phyloP scores from a whole-genome alignment of 2,329 filamentous ascomycete genomes.

The Pseudogymnoascus sp. region DNA sequence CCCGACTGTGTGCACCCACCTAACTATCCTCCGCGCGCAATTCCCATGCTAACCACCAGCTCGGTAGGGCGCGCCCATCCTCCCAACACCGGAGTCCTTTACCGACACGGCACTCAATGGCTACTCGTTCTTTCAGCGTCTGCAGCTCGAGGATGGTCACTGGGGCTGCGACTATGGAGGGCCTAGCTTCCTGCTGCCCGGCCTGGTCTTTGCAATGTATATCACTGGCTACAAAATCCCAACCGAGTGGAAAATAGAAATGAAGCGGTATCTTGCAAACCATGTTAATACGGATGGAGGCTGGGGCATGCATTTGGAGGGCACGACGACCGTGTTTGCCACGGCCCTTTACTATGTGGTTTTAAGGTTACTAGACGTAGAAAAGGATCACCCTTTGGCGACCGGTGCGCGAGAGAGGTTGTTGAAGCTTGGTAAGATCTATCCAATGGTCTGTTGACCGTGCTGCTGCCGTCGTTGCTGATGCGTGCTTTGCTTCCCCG shows the following conservation, averaged over 20 bases:
- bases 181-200: conserved; percentile 84
- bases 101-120: conserved; percentile 65
- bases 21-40: too few relatives aligned
- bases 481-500: too few relatives aligned
- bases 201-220: conserved; percentile 35
- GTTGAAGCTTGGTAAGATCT: too few relatives aligned
- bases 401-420: too few relatives aligned
- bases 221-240: too few relatives aligned
- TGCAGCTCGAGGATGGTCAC: conserved; percentile 77
- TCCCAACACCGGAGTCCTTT: too few relatives aligned
- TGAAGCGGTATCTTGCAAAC: conserved; percentile 43
- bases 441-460: too few relatives aligned
- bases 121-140: conserved; percentile 72
- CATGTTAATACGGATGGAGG: conserved; percentile 84
- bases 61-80: too few relatives aligned
- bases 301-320: conserved; percentile 90
- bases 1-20: too few relatives aligned
- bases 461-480: too few relatives aligned
- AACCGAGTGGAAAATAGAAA: too few relatives aligned
- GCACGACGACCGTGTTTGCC: conserved; percentile 79
- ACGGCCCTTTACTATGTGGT: conserved; percentile 75
- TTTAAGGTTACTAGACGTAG: conserved; percentile 69
- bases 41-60: too few relatives aligned
- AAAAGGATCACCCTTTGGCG: conserved; percentile 62
- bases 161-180: conserved; percentile 95